Evolutionary conservation across 306 rosid genomes (phyloP), one percentile per base, ranked within the genome.

Genomic region (Quillaja saponaria): DNA sequence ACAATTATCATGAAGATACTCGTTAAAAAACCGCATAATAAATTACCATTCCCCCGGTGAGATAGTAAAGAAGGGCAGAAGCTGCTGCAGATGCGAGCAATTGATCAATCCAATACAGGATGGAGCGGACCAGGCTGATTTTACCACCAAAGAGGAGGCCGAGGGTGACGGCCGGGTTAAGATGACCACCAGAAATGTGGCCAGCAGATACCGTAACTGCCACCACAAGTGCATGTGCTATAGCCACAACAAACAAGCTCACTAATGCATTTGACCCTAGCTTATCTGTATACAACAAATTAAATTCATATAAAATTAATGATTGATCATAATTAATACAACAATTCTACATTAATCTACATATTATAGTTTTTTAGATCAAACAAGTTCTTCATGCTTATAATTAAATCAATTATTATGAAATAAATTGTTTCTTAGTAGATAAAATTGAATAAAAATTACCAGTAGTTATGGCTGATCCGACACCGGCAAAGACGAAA

Each of bases 131-230:
- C 15, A 86, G 38, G 7, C 95, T 88, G 70, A 91, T 88, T 58
- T 81, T 92, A 1, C 96, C 98, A 1, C 96, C 96, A 11, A 42
- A 60, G 0, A 88, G 83, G 21, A 86, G 92, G 37, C 90, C 96
- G 0, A 86, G 73, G 0, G 97, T 88, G 34, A 91, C 97, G 34
- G 97, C 90, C 0, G 97, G 97, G 71, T 91, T 91, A 31, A 91
- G 87, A 53, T 91, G 96, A 12, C 97, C 96, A 0, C 96, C 97
- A 10, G 97, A 91, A 54, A 91, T 85, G 65, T 88, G 97, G 7
- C 88, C 97, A 46, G 90, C 86, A 3, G 98, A 88, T 16, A 91
- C 69, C 95, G 82, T 91, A 1, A 84, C 91, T 0, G 95, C 96
- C 67, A 86, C 95, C 13, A 84, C 91, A 11, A 91, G 78, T 7